These are phyloP conservation scores for Pseudocercospora macadamiae DNA, from an alignment of 2,329 filamentous ascomycete species.

Conservation along the genomic window DNA sequence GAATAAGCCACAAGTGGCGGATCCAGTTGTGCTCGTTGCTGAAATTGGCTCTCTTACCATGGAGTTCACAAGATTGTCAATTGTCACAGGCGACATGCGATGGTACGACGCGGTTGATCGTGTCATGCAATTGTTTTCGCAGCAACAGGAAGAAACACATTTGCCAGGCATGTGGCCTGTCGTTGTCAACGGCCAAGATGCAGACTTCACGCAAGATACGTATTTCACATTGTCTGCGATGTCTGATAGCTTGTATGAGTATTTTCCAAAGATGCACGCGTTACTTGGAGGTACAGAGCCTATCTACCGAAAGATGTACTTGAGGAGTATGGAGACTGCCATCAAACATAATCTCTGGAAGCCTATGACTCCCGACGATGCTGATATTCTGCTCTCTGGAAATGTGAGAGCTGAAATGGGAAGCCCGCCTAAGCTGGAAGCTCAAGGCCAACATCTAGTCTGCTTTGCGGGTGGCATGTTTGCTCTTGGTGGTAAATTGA, in stretches of 20 bases:
- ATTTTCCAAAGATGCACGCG: slow-evolving; percentile 53
- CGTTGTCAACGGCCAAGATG: slow-evolving; percentile 44
- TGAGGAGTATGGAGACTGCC: slow-evolving; percentile 50
- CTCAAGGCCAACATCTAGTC: slow-evolving; percentile 60
- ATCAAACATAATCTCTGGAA: slow-evolving; percentile 52
- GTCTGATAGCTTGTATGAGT: slow-evolving; percentile 43
- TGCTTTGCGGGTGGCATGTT: slow-evolving; percentile 68
- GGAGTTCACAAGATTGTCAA: slow-evolving; percentile 53
- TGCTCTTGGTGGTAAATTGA: slow-evolving; percentile 60
- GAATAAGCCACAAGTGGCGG: slow-evolving; percentile 44
- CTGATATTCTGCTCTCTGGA: slow-evolving; percentile 53
- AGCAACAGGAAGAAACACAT: slow-evolving; percentile 46
- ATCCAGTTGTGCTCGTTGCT: slow-evolving; percentile 47
- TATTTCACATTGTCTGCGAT: slow-evolving; percentile 42
- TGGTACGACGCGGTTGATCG: slow-evolving; percentile 52
- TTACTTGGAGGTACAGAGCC: slow-evolving; percentile 51
- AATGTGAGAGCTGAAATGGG: slow-evolving; percentile 41
- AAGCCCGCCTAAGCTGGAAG: slow-evolving; percentile 42
- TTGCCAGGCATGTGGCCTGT: slow-evolving; percentile 55
- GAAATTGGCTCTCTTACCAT: slow-evolving; percentile 53
- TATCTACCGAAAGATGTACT: slow-evolving; percentile 59
- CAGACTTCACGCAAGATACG: slow-evolving; percentile 46
- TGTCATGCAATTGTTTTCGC: slow-evolving; percentile 46
- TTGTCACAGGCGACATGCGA: slow-evolving; percentile 48
- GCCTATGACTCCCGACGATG: slow-evolving; percentile 51